A percentile compares a stretch with the other conserved stretches of the same genome.
phyloP scores from a whole-genome alignment of 305 asterid species.

The Ilex paraguariensis region DNA sequence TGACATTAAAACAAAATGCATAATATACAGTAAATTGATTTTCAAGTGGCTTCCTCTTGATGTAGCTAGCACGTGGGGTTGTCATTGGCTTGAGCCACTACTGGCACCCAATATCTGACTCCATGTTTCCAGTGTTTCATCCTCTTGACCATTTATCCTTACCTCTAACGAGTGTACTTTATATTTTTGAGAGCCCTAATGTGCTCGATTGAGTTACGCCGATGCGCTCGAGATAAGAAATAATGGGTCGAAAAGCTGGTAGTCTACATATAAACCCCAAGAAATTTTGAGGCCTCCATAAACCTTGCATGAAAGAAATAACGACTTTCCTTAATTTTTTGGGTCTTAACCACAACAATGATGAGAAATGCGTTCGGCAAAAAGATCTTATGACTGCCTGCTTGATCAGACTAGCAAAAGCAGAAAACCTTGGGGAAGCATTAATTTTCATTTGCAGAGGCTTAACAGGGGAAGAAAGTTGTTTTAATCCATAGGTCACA shows the following conservation, averaged over 20 bases:
- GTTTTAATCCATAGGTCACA: not conserved
- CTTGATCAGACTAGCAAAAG: slow-evolving; percentile 75
- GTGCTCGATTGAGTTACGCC: no score
- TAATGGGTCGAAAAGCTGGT: slow-evolving; percentile 81
- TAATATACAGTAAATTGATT: no score
- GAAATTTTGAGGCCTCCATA: slow-evolving; percentile 68
- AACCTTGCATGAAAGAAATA: slow-evolving; percentile 88
- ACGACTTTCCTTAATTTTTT: slow-evolving; percentile 66
- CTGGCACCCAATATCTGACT: no score
- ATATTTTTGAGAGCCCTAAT: no score
- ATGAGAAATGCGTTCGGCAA: slow-evolving; percentile 61
- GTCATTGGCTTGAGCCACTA: no score
- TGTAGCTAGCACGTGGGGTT: no score
- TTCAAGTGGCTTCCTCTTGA: no score
- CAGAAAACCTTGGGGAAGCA: slow-evolving; percentile 72
- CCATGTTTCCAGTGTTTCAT: no score
- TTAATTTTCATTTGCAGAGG: slow-evolving; percentile 88
- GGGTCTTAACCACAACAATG: slow-evolving; percentile 64
- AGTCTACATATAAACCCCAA: slow-evolving; percentile 63
- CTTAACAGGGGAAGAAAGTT: slow-evolving; percentile 69
- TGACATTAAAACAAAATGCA: no score
- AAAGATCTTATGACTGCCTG: slow-evolving; percentile 63
- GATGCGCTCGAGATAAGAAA: slow-evolving; percentile 26
- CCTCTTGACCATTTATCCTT: no score
- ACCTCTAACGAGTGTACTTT: no score